Conservation (phyloP, 345 rosid genomes). For the Passiflora organensis region DNA sequence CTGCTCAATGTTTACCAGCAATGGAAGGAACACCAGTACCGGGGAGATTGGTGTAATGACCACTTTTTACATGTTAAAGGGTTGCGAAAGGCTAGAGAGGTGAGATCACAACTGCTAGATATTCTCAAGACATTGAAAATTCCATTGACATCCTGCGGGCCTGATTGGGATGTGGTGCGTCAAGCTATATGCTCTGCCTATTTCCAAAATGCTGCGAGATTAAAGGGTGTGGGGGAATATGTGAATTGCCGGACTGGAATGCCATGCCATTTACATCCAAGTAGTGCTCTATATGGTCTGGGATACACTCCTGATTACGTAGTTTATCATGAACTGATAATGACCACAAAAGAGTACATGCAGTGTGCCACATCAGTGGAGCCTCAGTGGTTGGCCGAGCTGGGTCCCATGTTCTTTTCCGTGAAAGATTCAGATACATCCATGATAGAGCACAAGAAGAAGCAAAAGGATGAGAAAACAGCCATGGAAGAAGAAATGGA, state of each 20-base stretch:
- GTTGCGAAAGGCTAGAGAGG: conserved; percentile 83
- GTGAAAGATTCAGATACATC: conserved; percentile 90
- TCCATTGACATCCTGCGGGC: conserved; percentile 68
- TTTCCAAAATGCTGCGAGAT: conserved; percentile 85
- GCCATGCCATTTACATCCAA: conserved; percentile 95
- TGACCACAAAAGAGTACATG: conserved; percentile 95
- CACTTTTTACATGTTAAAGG: conserved; percentile 87
- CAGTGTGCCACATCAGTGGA: conserved; percentile 93
- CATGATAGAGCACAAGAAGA: conserved; percentile 84
- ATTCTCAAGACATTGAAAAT: conserved; percentile 80
- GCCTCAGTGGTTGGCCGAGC: conserved; percentile 90
- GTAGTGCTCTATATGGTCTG: conserved; percentile 84
- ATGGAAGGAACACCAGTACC: conserved; percentile 91
- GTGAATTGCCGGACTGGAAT: conserved; percentile 79
- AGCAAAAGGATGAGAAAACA: conserved; percentile 78
- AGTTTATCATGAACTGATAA: conserved; percentile 82
- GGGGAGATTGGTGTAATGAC: conserved; percentile 93
- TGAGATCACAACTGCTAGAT: conserved; percentile 89
- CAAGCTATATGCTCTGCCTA: conserved; percentile 92
- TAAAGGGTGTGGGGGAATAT: conserved; percentile 95
- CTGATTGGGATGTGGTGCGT: conserved; percentile 67
- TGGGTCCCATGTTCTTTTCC: conserved; percentile 96
- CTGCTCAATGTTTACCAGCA: conserved; percentile 80
- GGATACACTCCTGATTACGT: conserved; percentile 85
- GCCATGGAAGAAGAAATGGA: conserved; percentile 99